phyloP scores from a whole-genome alignment of 305 asterid genomes.

The Solanum chacoense region DNA sequence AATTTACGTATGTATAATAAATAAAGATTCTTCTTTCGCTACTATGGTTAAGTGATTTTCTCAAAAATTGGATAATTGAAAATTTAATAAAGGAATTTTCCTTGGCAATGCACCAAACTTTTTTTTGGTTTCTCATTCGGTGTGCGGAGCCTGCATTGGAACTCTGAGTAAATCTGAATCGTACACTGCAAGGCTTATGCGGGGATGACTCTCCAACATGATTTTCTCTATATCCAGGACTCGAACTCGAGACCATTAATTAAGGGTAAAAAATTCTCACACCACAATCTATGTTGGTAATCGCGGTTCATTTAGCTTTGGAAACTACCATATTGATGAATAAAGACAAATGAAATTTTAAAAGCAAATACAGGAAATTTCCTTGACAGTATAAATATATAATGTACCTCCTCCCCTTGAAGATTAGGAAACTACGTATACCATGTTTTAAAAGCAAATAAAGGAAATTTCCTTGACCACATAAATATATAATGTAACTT shows the following conservation, averaged over 20 bases:
- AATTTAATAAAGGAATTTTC: not conserved
- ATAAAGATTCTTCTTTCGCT: not conserved
- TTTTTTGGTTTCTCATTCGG: too few species aligned
- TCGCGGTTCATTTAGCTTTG: not conserved
- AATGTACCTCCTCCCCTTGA: not conserved
- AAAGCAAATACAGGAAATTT: not conserved
- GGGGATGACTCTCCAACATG: rapidly evolving
- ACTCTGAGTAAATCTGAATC: too few species aligned
- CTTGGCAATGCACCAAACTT: not conserved
- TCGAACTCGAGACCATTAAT: too few species aligned
- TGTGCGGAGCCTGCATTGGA: too few species aligned
- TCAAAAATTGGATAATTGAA: not conserved
- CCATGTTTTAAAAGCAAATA: not conserved
- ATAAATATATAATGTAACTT: not conserved
- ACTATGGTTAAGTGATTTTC: not conserved
- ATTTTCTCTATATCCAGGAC: too few species aligned
- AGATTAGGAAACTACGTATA: not conserved
- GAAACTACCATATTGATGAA: not conserved
- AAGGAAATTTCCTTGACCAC: not conserved
- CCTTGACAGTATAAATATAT: not conserved
- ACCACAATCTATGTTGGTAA: not conserved
- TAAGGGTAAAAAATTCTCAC: not conserved
- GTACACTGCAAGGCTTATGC: not conserved
- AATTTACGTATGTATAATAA: not conserved
- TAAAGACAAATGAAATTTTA: not conserved